Base-by-base conservation (phyloP, 768 basidiomycete species). In the Xerocomus potaroensis region DNA sequence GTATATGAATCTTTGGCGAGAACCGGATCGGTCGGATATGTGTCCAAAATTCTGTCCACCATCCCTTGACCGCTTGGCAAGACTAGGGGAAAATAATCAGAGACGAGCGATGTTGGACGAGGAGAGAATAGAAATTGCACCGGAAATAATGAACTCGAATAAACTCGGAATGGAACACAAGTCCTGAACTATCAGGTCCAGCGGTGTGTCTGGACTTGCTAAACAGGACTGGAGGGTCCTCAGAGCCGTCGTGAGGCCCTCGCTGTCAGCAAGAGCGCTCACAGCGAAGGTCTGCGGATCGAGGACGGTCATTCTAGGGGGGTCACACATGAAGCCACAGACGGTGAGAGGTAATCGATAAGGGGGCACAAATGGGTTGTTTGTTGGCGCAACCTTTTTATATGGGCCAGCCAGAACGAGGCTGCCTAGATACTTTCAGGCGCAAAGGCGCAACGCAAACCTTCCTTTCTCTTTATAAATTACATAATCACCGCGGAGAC, bases 91-190 rank as follows among this genome's bases (percentile, higher is more conserved):
- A 0, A 31, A 23, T 5, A 37, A 6, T 54, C 41, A 50, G 48
- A 31, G 11, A 15, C 39, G 4, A 19, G 27, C 8, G 32, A 21
- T 9, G 23, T 5, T n/a, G 4, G 30, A 1, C n/a, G n/a, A 10
- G 18, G 5, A 18, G 0, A 38, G 15, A 40, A 27, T n/a, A 15
- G 37, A 7, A 14, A 16, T 49, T 54, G 42, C 45, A 61, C 66
- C 49, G 2, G 68, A 69, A 3, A 66, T 19, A 2, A 69, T 18
- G n/a, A 57, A 65, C 4, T 63, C 60, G 3, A 67, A 69, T 11
- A 66, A 51, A 11, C 49, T 31, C 0, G 65, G 56, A 5, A 51
- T 26, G 3, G 61, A 57, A 18, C 66, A 54, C 43, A 69, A 47
- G 40, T 65, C 54, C 45, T 56, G 57, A n/a, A 63, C 15, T 43